Evolutionary conservation across 306 rosid species (phyloP), one percentile per base, ranked within the genome.

Genomic region (Casuarina equisetifolia): DNA sequence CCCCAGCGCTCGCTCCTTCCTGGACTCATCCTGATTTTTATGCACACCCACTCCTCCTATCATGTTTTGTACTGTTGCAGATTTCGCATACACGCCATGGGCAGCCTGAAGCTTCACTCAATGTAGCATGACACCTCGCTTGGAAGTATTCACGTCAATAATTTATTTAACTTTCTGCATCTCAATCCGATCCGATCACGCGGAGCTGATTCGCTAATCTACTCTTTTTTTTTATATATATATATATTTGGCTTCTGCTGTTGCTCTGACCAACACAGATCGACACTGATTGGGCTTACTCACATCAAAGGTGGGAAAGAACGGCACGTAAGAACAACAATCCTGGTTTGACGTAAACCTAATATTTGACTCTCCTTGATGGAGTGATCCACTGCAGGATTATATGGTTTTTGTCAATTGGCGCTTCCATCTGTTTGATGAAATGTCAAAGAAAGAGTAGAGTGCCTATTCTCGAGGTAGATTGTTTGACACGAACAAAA

Each of bases 1-100:
- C 79, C 55, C 55, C 0, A 75, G 73, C 81, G 76, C 86, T 77
- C 81, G 76, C 86, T 77, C 79, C 80, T 82, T 85, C 73, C 80
- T 69, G 82, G 81, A 76, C 70, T 79, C 84, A 69, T 79, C 78
- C 74, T 70, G 64, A 12, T 76, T 32, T 76, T 72, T 69, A 10
- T 25, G 32, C 32, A 25, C 32, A 25, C 32, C 32, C 32, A 25
- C 32, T 0, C 32, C 32, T 25, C 32, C 32, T 25, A 25, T 25
- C 32, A 25, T 25, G 32, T 25, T 25, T 25, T 25, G 12, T 66
- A 61, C 43, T 55, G 5, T 50, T 2, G 4, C 58, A 52, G 25
- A 25, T 59, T 25, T 25, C 32, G 32, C 32, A 25, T 25, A 25
- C 32, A 25, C 32, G 32, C 32, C 32, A 25, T 25, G 32, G 32